Evolutionary conservation across 2,329 filamentous ascomycete genomes (phyloP).

Genomic region (Pseudocercospora pini-densiflorae): DNA sequence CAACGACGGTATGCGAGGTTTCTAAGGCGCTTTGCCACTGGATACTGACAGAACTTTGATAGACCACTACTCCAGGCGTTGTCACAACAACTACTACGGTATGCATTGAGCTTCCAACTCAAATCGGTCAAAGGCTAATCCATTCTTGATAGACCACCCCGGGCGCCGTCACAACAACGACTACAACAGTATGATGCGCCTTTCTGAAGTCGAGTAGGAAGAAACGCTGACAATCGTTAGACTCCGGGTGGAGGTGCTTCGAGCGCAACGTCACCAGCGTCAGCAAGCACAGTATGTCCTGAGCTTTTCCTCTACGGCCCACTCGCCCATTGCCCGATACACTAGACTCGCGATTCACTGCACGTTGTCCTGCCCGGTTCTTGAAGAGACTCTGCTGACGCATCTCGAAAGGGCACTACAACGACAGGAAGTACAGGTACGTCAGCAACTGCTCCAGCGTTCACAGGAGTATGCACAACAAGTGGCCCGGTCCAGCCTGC

Average conservation of each 20-base stretch:
- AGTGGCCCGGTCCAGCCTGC: constrained; percentile 9
- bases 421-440: constrained; percentile 13
- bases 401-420: neutral
- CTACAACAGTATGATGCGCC: neutral
- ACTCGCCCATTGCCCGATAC: constrained; percentile 4
- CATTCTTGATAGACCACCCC: too few species aligned
- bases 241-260: neutral
- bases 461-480: constrained; percentile 11
- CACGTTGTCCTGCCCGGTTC: neutral
- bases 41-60: too few species aligned
- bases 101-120: neutral
- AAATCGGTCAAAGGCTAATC: too few species aligned
- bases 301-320: constrained; percentile 7
- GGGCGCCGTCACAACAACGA: too few species aligned
- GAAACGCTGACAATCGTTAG: neutral
- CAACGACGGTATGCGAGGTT: too few species aligned
- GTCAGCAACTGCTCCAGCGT: constrained; percentile 11
- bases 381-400: neutral
- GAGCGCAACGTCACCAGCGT: neutral
- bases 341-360: constrained; percentile 5
- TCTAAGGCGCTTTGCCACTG: too few species aligned
- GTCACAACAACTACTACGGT: neutral
- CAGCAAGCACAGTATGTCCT: constrained; percentile 8
- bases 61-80: too few species aligned
- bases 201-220: neutral